Conservation (phyloP, 306 rosid species). For the Lathyrus aphaca region DNA sequence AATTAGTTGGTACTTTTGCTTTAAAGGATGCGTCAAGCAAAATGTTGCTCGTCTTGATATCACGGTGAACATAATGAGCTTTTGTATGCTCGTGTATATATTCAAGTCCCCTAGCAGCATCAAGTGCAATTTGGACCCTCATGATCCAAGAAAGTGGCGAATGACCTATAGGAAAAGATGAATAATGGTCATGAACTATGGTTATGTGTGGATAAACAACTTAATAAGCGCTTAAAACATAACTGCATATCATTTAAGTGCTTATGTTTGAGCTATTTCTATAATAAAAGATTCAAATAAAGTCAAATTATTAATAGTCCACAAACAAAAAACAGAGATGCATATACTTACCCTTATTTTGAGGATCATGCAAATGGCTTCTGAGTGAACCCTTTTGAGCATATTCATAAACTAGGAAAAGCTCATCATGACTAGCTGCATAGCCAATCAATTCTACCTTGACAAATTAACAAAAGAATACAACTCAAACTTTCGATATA, state of each 20-base stretch:
- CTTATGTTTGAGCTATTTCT: not conserved
- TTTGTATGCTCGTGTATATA: conserved; percentile 97
- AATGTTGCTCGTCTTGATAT: conserved; percentile 97
- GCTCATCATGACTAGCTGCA: conserved; percentile 85
- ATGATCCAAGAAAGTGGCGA: conserved; percentile 95
- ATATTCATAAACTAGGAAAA: conserved; percentile 82
- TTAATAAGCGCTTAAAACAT: not conserved
- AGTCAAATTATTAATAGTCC: conserved; percentile 6
- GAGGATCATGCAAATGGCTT: conserved; percentile 93
- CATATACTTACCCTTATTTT: conserved; percentile 75
- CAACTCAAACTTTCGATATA: conserved; percentile 49
- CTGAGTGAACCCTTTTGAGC: conserved; percentile 96
- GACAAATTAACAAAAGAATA: conserved; percentile 53
- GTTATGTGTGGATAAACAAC: not conserved
- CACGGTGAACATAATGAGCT: conserved; percentile 92
- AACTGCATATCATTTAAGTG: not conserved
- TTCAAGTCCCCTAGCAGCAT: conserved; percentile 97
- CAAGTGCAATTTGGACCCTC: conserved; percentile 94
- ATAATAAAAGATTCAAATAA: not conserved
- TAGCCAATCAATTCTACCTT: conserved; percentile 99
- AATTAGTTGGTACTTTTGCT: conserved; percentile 67
- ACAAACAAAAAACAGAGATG: conserved; percentile 21
- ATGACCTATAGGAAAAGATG: conserved; percentile 61
- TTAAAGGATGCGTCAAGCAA: conserved; percentile 85
- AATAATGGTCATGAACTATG: conserved; percentile 28